phyloP scores from a whole-genome alignment of 1,284 basidiomycete genomes.

The Earliella scabrosa region DNA sequence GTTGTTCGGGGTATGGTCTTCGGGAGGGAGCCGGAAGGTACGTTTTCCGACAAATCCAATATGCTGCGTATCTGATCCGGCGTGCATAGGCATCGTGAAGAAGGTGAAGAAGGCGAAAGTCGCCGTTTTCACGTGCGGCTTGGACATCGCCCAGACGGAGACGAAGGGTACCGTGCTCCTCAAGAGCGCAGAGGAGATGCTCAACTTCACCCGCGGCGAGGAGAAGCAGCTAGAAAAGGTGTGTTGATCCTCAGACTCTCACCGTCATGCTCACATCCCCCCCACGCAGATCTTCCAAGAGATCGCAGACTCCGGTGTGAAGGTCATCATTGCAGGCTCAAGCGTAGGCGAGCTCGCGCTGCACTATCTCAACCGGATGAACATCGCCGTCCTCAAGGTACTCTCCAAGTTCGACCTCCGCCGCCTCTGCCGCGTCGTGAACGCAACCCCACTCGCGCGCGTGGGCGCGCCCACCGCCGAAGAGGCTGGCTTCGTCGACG shows the following conservation, averaged over 20 bases:
- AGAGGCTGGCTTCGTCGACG: constrained; percentile 93
- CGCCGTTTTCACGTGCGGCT: constrained; percentile 91
- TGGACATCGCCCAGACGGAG: constrained; percentile 96
- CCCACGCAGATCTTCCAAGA: constrained; percentile 88
- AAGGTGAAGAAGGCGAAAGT: constrained; percentile 87
- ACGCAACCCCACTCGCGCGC: constrained; percentile 95
- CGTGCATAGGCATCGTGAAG: constrained; percentile 84
- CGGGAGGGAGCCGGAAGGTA: constrained; percentile 92
- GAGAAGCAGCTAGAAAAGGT: constrained; percentile 96
- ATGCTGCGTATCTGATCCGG: too few relatives aligned
- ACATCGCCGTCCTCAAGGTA: constrained; percentile 96
- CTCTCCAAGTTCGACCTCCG: constrained; percentile 98
- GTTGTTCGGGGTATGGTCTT: constrained; percentile 99
- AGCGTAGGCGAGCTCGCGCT: constrained; percentile 95
- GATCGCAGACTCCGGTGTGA: constrained; percentile 95
- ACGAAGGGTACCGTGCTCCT: constrained; percentile 99
- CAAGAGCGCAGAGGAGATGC: constrained; percentile 95
- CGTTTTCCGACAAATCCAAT: constrained; percentile 28
- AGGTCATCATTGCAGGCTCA: constrained; percentile 92
- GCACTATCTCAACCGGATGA: constrained; percentile 95
- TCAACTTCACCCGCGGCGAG: constrained; percentile 95
- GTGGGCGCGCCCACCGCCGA: constrained; percentile 96
- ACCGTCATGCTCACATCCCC: background rate
- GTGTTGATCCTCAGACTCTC: too few relatives aligned
- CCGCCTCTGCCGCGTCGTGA: constrained; percentile 92